Conservation (phyloP, 352 stramenopile species). For the Pythium aquatile region DNA sequence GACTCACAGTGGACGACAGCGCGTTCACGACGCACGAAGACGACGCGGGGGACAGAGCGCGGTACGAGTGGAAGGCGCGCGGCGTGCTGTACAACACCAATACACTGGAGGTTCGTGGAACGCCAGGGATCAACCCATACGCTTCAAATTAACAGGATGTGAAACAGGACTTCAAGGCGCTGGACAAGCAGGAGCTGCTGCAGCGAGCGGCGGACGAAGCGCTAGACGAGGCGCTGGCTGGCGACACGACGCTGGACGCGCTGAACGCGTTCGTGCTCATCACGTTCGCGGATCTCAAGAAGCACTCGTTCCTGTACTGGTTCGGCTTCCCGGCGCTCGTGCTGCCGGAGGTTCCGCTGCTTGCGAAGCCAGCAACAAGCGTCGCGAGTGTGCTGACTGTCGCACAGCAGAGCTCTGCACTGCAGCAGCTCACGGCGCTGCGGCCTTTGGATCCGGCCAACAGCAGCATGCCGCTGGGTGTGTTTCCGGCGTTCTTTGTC, state of each 20-base stretch:
- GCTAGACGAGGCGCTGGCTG: constrained; percentile 34
- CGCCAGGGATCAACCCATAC: neutral
- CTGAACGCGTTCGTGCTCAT: constrained; percentile 88
- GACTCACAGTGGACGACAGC: constrained; percentile 73
- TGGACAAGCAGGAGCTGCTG: constrained; percentile 82
- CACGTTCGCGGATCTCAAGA: constrained; percentile 93
- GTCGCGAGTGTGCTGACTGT: constrained; percentile 38
- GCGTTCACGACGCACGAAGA: constrained; percentile 39
- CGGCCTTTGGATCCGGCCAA: constrained; percentile 24
- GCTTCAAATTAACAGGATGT: neutral
- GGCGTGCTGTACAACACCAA: constrained; percentile 83
- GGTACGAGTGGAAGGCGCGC: constrained; percentile 76
- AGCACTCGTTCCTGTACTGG: constrained; percentile 93
- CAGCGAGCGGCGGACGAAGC: constrained; percentile 38
- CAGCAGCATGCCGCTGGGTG: constrained; percentile 5
- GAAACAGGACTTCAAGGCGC: constrained; percentile 72
- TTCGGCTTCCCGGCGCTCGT: constrained; percentile 88
- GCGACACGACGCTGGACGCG: constrained; percentile 31
- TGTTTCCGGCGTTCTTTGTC: constrained; percentile 70
- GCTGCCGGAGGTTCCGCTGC: constrained; percentile 32
- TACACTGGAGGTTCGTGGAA: constrained; percentile 68
- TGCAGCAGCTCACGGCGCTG: constrained; percentile 48
- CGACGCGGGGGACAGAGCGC: constrained; percentile 38
- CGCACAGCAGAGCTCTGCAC: constrained; percentile 36
- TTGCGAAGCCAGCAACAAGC: constrained; percentile 26